These are phyloP conservation scores for Cyclotella sp. DNA, from an alignment of 108 stramenopile species.

Conservation along the genomic window DNA sequence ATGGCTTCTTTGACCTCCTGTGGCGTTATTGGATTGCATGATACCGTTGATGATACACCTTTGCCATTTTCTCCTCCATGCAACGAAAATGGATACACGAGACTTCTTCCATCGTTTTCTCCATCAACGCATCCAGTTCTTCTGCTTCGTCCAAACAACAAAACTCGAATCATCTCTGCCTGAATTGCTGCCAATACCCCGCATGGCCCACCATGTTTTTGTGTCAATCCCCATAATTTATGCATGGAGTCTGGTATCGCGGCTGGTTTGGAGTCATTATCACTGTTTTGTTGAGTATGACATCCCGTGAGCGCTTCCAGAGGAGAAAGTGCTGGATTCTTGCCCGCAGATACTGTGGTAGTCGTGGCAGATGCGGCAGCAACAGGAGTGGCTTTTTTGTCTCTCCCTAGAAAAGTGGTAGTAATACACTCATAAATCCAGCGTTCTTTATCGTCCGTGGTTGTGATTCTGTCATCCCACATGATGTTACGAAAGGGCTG, in stretches of 20 bases:
- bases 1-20: slow-evolving; percentile 46
- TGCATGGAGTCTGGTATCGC: slow-evolving; percentile 4
- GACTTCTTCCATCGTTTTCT: background rate
- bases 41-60: background rate
- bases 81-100: no score
- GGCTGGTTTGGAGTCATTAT: slow-evolving; percentile 14
- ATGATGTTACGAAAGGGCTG: slow-evolving; percentile 36
- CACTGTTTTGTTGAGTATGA: background rate
- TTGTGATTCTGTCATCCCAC: slow-evolving; percentile 65
- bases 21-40: background rate
- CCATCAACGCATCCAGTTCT: background rate
- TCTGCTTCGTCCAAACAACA: slow-evolving; percentile 62
- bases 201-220: slow-evolving; percentile 89
- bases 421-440: slow-evolving; percentile 69
- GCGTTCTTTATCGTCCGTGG: slow-evolving; percentile 66
- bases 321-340: slow-evolving; percentile 6
- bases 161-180: slow-evolving; percentile 77
- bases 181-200: slow-evolving; percentile 86
- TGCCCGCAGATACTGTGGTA: background rate
- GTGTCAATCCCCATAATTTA: slow-evolving; percentile 78
- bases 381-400: background rate
- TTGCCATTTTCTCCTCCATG: background rate
- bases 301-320: slow-evolving; percentile 35
- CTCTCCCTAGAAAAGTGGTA: slow-evolving; percentile 11
- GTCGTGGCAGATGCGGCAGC: background rate